These are phyloP conservation scores for Solanum hybrid DNA, from an alignment of 305 asterid genomes.

Conservation along the genomic window DNA sequence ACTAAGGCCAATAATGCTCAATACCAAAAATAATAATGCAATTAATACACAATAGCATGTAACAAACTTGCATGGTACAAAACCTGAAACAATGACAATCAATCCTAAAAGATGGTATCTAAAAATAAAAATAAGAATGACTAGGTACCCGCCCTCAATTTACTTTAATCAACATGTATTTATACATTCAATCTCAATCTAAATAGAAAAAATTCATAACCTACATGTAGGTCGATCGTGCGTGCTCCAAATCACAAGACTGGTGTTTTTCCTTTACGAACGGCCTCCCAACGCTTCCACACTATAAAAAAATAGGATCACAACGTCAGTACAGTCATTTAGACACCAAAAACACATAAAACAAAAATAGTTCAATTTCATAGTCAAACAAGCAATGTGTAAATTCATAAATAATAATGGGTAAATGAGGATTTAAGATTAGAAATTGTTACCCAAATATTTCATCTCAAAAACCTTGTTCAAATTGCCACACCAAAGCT, in stretches of 20 bases:
- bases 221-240: background rate
- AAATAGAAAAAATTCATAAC: no score
- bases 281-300: background rate
- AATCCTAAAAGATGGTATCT: no score
- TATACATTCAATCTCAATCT: background rate
- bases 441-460: background rate
- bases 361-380: background rate
- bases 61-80: background rate
- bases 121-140: no score
- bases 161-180: background rate
- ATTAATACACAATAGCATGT: background rate
- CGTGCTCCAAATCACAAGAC: background rate
- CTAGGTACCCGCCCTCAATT: background rate
- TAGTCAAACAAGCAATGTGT: background rate
- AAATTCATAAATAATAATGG: background rate
- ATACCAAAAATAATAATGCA: background rate
- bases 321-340: no score
- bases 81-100: background rate
- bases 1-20: background rate
- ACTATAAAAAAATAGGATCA: no score
- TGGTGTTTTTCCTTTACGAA: background rate
- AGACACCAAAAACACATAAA: background rate
- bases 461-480: background rate
- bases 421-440: background rate
- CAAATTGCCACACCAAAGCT: background rate